Evolutionary conservation across 257 asterid species (phyloP), one percentile per base, ranked within the genome.

Genomic region (Primulina tabacum): DNA sequence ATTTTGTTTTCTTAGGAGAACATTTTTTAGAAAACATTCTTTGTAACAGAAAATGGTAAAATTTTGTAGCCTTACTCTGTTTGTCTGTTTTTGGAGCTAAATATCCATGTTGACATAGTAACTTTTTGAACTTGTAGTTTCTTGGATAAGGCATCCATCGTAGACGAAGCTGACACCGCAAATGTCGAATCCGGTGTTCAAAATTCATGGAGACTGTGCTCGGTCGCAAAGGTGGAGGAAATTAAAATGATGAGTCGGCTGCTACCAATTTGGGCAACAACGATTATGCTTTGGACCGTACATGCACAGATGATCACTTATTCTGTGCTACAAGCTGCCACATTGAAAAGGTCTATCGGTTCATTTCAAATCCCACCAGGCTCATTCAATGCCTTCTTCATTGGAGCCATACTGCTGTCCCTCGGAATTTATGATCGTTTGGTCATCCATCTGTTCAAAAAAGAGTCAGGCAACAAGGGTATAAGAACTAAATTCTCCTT

Each of bases 261-360:
- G 81, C 59, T 87, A 30, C 96, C 94, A 4, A 83, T 86, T 40
- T 89, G 92, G 94, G 89, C 89, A 5, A 89, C 96, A 0, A 82
- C 91, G 0, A 81, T 89, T 11, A 81, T 89, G 82, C 87, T 83
- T 26, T 89, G 92, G 85, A 82, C 85, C 0, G 69, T 82, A 9
- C 84, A 89, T 64, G 93, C 96, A n/a, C 96, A 89, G 70, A 89
- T 89, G 88, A 79, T 85, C 26, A 89, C 96, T 10, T 87, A 80
- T 18, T 82, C 96, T 0, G 92, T 89, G 58, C 74, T 87, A 60
- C 96, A 89, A 76, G 89, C 96, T 3, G 57, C 84, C 12, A 79
- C 88, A 3, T 70, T 89, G 93, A 64, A 82, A 35, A 79, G 96
- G n/a, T 72, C 73, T 11, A 62, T 89, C 4, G 78, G 85, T 1